Evolutionary conservation across 352 stramenopile species (phyloP).

Genomic region (Blastocystis hominis): DNA sequence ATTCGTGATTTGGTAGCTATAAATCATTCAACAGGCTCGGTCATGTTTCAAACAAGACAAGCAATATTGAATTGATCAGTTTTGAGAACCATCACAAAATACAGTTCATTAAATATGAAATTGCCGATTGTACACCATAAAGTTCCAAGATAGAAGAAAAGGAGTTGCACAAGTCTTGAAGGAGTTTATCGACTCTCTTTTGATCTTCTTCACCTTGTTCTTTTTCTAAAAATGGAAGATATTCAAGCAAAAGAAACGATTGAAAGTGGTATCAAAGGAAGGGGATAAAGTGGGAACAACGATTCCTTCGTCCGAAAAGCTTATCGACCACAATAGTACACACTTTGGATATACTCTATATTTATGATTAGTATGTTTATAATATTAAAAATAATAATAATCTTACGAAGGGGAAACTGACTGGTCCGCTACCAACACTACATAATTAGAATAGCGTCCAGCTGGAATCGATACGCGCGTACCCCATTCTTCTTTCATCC

Average conservation of each 20-base stretch:
- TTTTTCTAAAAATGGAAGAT: neutral
- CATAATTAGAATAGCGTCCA: neutral
- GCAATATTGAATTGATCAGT: too few relatives aligned
- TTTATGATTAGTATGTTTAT: neutral
- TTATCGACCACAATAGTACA: neutral
- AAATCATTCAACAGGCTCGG: too few relatives aligned
- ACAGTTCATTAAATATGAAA: neutral
- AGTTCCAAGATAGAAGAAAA: neutral
- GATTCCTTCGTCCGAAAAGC: neutral
- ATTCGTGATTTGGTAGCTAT: too few relatives aligned
- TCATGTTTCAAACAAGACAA: too few relatives aligned
- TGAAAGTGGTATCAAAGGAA: neutral
- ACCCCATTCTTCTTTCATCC: slow-evolving; percentile 40
- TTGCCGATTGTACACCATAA: neutral
- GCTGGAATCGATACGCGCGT: neutral
- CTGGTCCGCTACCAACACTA: neutral
- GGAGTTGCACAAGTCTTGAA: neutral
- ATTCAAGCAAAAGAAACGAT: neutral
- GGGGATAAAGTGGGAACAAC: neutral
- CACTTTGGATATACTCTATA: neutral
- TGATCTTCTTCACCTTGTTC: neutral
- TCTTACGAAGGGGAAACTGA: neutral
- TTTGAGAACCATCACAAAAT: neutral
- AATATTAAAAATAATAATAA: too few relatives aligned
- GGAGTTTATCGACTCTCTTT: neutral